phyloP scores from a whole-genome alignment of 345 rosid genomes.

The Pistacia integerrima region DNA sequence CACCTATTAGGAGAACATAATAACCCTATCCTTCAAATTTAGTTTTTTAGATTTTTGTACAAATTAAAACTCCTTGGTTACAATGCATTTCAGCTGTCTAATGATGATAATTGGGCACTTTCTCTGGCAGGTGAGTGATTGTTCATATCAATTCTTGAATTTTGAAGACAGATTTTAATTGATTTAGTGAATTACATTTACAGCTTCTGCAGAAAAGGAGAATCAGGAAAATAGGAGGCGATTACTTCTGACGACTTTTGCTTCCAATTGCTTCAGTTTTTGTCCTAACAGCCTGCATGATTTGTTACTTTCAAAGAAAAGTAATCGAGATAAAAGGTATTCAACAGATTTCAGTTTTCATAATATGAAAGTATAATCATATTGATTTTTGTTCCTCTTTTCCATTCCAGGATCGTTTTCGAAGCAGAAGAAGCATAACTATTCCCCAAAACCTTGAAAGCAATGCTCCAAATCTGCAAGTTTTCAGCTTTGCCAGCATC shows the following conservation, averaged over 20 bases:
- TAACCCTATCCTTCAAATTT: too few relatives aligned
- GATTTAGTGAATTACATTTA: background rate
- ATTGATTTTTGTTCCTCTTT: background rate
- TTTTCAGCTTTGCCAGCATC: conserved; percentile 29
- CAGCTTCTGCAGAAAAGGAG: conserved; percentile 32
- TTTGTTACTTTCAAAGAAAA: conserved; percentile 14
- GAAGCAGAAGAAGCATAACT: background rate
- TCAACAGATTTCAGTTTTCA: background rate
- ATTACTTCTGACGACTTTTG: conserved; percentile 20
- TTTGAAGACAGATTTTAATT: conserved; percentile 4
- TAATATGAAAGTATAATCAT: background rate
- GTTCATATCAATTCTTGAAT: too few relatives aligned
- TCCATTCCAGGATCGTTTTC: background rate
- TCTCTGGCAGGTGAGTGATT: conserved; percentile 29
- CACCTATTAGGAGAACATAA: too few relatives aligned
- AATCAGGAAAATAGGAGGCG: conserved; percentile 16
- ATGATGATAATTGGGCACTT: conserved; percentile 38
- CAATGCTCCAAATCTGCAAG: conserved; percentile 26
- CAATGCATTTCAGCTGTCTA: conserved; percentile 11
- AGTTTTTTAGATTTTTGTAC: too few relatives aligned
- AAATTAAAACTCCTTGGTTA: conserved; percentile 9
- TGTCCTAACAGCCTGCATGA: conserved; percentile 14
- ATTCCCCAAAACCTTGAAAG: conserved; percentile 6
- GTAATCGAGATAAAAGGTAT: conserved; percentile 23
- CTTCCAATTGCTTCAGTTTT: conserved; percentile 28